Base-by-base conservation (phyloP, 106 monocot species). In the Dendrobium chrysotoxum region DNA sequence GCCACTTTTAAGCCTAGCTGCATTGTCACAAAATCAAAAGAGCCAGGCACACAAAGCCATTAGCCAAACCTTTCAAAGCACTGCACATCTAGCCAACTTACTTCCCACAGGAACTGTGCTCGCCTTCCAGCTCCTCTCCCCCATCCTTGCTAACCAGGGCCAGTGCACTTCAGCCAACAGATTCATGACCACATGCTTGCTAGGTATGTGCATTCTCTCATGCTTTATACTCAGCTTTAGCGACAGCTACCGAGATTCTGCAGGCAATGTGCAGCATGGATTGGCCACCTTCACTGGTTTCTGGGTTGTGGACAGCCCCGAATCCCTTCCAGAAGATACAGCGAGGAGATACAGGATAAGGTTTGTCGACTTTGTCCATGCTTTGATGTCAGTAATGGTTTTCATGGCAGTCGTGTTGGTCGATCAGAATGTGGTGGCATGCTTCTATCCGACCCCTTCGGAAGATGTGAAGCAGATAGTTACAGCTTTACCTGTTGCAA, bases 331-430 rank as follows among this genome's bases (percentile, higher is more conserved):
- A 40, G 10, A 40, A 21, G 73, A 79, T 42, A 25, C 26, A 3
- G 85, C 58, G 18, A 78, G 31, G 0, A 26, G 28, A 9, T 90
- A 86, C 76, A 77, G 78, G 61, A 65, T 84, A 26, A 61, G 53
- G 75, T 78, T 79, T 26, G 74, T 89, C 7, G 88, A 89, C 76
- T 81, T 89, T 28, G 44, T 85, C 25, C 91, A 91, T 20, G 86
- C 83, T 8, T 72, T 92, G 72, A 76, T 82, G 78, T 58, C 89
- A 21, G 72, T 89, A 46, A 20, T 86, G 82, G 89, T 92, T 30
- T 92, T 92, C 38, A 67, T 80, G 5, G 83, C 87, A n/a, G 85
- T 92, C 12, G 87, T 86, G 44, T 39, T 92, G 79, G 80, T 88
- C 17, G 82, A 89, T 42, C 20, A 70, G 57, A 84, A 89, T 31